Percentiles rank a stretch among this genome's conserved stretches.
These are phyloP conservation scores for Margaritispora aquatica DNA, from an alignment of 495 filamentous ascomycete genomes.

Conservation along the genomic window DNA sequence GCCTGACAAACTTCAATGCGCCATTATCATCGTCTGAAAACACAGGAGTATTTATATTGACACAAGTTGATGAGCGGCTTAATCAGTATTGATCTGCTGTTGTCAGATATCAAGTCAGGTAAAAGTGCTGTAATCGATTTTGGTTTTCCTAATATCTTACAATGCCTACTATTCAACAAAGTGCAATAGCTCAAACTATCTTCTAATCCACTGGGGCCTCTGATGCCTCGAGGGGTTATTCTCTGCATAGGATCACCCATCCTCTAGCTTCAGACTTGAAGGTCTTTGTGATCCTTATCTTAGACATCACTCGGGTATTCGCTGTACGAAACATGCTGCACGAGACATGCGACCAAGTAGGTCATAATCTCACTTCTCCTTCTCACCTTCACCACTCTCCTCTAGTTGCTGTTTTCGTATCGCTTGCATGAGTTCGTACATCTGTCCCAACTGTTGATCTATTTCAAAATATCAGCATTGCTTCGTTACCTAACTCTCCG, in stretches of 20 bases:
- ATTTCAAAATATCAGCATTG: slow-evolving; percentile 2
- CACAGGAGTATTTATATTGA: too few species aligned
- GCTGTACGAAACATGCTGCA: not conserved
- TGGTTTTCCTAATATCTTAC: too few species aligned
- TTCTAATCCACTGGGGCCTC: not conserved
- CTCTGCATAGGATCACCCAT: not conserved
- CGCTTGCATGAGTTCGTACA: slow-evolving; percentile 90
- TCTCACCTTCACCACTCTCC: not conserved
- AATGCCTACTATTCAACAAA: too few species aligned
- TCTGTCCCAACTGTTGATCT: slow-evolving; percentile 91
- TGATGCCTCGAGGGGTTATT: not conserved
- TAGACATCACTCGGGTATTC: too few species aligned
- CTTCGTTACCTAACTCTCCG: not conserved
- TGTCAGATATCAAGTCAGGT: too few species aligned
- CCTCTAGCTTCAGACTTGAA: not conserved
- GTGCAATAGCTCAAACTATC: too few species aligned
- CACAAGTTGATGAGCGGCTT: too few species aligned
- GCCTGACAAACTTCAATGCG: too few species aligned
- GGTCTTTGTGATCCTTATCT: not conserved
- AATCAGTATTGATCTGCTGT: too few species aligned
- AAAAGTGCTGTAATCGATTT: too few species aligned
- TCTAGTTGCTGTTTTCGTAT: slow-evolving; percentile 55
- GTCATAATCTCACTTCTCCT: not conserved
- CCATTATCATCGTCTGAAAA: too few species aligned
- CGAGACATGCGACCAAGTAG: too few species aligned